Evolutionary conservation across 306 rosid species (phyloP).

Genomic region (Dryas drummondii): DNA sequence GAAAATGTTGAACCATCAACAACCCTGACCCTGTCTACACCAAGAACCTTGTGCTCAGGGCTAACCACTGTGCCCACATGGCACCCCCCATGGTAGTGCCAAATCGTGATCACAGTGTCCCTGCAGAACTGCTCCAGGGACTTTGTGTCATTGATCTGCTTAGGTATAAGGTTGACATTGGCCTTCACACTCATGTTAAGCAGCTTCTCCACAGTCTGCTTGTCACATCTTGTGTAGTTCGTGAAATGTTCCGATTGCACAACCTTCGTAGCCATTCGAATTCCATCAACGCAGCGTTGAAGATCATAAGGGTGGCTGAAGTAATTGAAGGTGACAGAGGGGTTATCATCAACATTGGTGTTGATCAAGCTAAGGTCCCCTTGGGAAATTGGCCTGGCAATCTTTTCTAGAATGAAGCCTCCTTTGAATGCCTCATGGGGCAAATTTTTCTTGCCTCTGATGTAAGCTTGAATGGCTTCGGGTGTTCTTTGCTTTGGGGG

Average conservation of each 20-base stretch:
- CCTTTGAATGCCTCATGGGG: constrained; percentile 83
- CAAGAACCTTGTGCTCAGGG: constrained; percentile 59
- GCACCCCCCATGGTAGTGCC: constrained; percentile 98
- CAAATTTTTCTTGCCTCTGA: constrained; percentile 48
- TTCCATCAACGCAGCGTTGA: constrained; percentile 73
- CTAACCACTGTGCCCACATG: constrained; percentile 78
- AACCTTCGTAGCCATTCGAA: constrained; percentile 54
- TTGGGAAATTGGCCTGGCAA: constrained; percentile 61
- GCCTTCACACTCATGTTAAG: constrained; percentile 68
- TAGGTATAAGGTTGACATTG: constrained; percentile 75
- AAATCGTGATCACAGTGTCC: constrained; percentile 89
- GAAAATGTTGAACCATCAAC: constrained; percentile 77
- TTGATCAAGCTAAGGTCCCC: constrained; percentile 64
- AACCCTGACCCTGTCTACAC: constrained; percentile 68
- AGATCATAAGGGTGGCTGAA: constrained; percentile 77
- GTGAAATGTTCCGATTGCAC: constrained; percentile 63
- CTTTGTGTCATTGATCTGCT: constrained; percentile 60
- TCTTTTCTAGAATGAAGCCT: constrained; percentile 84
- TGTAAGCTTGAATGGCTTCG: constrained; percentile 58
- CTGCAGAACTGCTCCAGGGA: constrained; percentile 80
- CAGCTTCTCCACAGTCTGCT: constrained; percentile 49
- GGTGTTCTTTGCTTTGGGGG: constrained; percentile 86
- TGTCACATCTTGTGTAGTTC: constrained; percentile 53
- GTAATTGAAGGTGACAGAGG: constrained; percentile 86
- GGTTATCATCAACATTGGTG: constrained; percentile 76